These are phyloP conservation scores for Ceraceosorus guamensis DNA, from an alignment of 1,284 basidiomycete species.

Conservation along the genomic window DNA sequence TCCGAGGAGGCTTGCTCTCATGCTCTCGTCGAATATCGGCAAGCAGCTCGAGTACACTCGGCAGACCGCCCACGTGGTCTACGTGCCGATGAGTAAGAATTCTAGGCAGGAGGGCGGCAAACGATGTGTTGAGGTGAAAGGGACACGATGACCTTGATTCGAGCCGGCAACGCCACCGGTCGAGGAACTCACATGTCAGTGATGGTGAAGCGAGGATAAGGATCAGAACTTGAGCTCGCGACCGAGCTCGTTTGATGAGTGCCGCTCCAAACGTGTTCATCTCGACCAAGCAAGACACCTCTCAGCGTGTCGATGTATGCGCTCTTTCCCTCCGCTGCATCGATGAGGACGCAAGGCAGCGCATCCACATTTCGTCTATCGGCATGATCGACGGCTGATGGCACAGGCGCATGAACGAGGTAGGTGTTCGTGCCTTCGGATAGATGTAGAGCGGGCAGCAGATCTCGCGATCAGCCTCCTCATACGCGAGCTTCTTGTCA, in stretches of 20 bases:
- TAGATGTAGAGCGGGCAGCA: not conserved
- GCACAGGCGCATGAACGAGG: conserved; percentile 57
- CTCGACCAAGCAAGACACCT: conserved; percentile 53
- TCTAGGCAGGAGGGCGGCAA: conserved; percentile 60
- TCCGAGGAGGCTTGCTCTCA: conserved; percentile 39
- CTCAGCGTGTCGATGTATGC: conserved; percentile 65
- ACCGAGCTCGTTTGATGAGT: too few relatives aligned
- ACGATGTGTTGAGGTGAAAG: not conserved
- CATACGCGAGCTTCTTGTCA: not conserved
- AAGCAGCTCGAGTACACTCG: conserved; percentile 64
- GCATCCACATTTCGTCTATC: conserved; percentile 31
- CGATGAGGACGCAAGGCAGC: conserved; percentile 65
- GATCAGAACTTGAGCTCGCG: too few relatives aligned
- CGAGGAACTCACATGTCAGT: conserved; percentile 21
- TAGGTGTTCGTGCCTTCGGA: conserved; percentile 81
- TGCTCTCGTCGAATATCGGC: conserved; percentile 46
- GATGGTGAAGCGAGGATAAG: conserved; percentile 10
- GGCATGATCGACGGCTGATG: too few relatives aligned
- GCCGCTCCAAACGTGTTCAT: conserved; percentile 7
- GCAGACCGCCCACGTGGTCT: conserved; percentile 76
- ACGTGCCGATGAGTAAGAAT: conserved; percentile 83
- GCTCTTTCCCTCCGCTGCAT: conserved; percentile 74
- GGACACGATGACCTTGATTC: not conserved
- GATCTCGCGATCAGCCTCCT: too few relatives aligned
- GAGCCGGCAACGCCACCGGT: not conserved